phyloP scores from a whole-genome alignment of 164 flowering plant genomes.

The Stephania yunnanensis region DNA sequence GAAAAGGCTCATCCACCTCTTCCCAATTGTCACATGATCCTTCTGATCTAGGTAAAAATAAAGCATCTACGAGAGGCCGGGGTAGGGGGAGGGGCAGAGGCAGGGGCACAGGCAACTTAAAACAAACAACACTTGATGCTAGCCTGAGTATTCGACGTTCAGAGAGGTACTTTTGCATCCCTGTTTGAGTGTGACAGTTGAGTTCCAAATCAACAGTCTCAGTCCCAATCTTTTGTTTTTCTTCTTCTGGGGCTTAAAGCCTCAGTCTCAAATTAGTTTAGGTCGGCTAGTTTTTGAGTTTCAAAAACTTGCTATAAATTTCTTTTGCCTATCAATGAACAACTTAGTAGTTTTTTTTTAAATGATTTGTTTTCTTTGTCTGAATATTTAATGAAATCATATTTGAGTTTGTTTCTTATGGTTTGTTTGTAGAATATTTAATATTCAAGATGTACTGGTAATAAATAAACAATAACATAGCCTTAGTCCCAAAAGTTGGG shows the following conservation, averaged over 20 bases:
- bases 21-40: slow-evolving; percentile 45
- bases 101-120: slow-evolving; percentile 50
- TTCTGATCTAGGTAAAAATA: slow-evolving; percentile 34
- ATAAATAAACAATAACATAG: no score
- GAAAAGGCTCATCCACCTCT: slow-evolving; percentile 38
- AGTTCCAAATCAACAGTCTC: no score
- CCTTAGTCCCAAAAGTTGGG: no score
- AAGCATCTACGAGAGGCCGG: slow-evolving; percentile 65
- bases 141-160: slow-evolving; percentile 56
- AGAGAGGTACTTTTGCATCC: slow-evolving; percentile 39
- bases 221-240: no score
- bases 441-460: no score
- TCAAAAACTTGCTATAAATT: background rate
- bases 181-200: background rate
- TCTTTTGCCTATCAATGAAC: background rate
- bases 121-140: slow-evolving; percentile 87
- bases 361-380: background rate
- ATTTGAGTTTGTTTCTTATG: no score
- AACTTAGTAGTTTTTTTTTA: no score
- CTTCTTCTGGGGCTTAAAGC: no score
- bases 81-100: slow-evolving; percentile 61
- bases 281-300: background rate
- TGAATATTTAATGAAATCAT: background rate
- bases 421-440: no score
- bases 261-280: background rate